These are phyloP conservation scores for Saccharomycopsis vini DNA, from an alignment of 805 yeast species.

Conservation along the genomic window DNA sequence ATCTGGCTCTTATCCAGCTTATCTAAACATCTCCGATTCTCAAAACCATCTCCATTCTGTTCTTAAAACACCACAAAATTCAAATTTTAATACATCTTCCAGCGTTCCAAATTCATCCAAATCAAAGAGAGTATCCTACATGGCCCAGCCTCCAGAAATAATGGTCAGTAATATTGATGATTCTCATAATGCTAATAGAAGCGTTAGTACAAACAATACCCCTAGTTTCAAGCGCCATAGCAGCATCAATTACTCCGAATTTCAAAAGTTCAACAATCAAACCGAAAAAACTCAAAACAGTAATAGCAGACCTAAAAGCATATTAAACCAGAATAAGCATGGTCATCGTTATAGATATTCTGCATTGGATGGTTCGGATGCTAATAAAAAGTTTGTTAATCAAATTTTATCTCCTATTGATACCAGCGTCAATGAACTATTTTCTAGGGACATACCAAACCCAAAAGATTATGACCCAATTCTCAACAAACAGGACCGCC, in stretches of 20 bases:
- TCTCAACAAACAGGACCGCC: neutral
- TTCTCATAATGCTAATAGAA: no score
- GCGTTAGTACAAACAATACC: neutral
- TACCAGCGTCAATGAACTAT: constrained; percentile 13
- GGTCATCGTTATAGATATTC: constrained; percentile 11
- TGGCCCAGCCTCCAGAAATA: neutral
- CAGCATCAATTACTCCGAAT: constrained; percentile 4
- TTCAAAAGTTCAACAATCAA: neutral
- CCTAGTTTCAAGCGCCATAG: neutral
- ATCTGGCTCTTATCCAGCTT: constrained; percentile 7
- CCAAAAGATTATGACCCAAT: constrained; percentile 11
- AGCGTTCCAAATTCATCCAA: no score
- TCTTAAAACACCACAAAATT: neutral
- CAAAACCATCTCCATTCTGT: neutral
- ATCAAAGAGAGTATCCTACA: neutral
- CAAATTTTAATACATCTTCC: no score
- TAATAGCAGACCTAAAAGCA: neutral
- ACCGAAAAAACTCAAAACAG: neutral
- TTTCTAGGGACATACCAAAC: constrained; percentile 7
- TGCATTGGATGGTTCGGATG: constrained; percentile 15
- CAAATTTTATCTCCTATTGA: constrained; percentile 13
- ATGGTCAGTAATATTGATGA: no score
- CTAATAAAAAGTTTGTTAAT: constrained; percentile 3
- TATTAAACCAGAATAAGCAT: neutral
- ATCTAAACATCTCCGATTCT: neutral